Evolutionary conservation across 2,329 filamentous ascomycete genomes (phyloP).

Genomic region (Fusarium circinatum): DNA sequence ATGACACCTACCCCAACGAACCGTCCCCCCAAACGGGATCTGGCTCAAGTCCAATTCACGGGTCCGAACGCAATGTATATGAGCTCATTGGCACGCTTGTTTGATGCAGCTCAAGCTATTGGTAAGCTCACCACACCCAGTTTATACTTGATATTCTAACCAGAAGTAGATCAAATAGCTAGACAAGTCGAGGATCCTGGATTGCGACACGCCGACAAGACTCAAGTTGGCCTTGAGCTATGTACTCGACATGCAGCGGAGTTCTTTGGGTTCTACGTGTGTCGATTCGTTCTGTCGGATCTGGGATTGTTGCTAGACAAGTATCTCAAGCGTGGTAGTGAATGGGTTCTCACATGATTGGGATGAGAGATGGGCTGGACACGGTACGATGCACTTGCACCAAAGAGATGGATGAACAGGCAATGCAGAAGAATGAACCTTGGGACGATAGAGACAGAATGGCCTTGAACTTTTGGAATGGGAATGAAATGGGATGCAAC

Average conservation of each 20-base stretch:
- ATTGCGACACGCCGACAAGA: constrained; percentile 89
- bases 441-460: neutral
- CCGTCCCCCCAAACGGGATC: constrained; percentile 76
- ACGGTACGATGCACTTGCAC: neutral
- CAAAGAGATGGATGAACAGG: neutral
- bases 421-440: neutral
- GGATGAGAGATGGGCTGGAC: constrained; percentile 12
- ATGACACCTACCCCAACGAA: constrained; percentile 76
- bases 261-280: constrained; percentile 97
- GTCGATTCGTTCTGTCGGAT: constrained; percentile 91
- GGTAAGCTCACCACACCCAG: constrained; percentile 67
- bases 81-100: constrained; percentile 86
- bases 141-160: constrained; percentile 36
- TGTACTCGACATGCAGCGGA: constrained; percentile 93
- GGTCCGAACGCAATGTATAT: constrained; percentile 93
- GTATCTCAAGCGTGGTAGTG: constrained; percentile 94
- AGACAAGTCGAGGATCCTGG: constrained; percentile 96
- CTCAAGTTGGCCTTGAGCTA: constrained; percentile 93
- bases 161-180: constrained; percentile 83
- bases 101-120: constrained; percentile 91
- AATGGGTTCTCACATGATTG: constrained; percentile 76
- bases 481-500: neutral
- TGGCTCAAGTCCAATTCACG: constrained; percentile 74
- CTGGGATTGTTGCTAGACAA: constrained; percentile 89
- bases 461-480: neutral